These are phyloP conservation scores for Vigna hirtella DNA, from an alignment of 306 rosid genomes.

Conservation along the genomic window DNA sequence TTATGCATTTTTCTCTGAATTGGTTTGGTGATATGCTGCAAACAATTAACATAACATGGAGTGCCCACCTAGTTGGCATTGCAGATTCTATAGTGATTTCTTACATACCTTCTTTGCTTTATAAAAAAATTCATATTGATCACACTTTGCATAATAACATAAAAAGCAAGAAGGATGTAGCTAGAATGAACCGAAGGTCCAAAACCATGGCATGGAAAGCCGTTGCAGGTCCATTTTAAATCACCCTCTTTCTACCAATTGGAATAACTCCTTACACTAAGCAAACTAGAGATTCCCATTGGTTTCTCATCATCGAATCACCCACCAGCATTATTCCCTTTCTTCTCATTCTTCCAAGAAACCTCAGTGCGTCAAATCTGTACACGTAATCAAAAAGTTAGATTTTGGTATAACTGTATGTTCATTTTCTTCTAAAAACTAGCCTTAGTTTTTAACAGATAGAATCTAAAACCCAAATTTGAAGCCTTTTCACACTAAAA, in stretches of 20 bases:
- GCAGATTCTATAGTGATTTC: too few species aligned
- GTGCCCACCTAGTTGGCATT: too few species aligned
- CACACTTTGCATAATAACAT: not conserved
- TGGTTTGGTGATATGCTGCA: too few species aligned
- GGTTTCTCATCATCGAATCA: slow-evolving; percentile 87
- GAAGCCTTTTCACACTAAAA: not conserved
- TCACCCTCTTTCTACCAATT: slow-evolving; percentile 64
- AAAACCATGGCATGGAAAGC: slow-evolving; percentile 79
- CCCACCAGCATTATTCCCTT: slow-evolving; percentile 86
- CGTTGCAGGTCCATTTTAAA: slow-evolving; percentile 75
- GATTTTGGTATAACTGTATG: not conserved
- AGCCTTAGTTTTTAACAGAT: not conserved
- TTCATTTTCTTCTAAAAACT: not conserved
- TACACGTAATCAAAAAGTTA: not conserved
- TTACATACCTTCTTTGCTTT: too few species aligned
- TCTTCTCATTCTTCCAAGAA: slow-evolving; percentile 75
- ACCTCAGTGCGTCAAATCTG: slow-evolving; percentile 76
- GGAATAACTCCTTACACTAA: slow-evolving; percentile 84
- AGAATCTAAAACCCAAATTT: not conserved
- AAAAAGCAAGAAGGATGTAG: not conserved
- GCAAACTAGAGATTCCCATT: slow-evolving; percentile 87
- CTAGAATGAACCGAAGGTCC: not conserved
- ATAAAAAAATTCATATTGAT: too few species aligned
- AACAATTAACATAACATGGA: too few species aligned
- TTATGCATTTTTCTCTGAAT: too few species aligned